Percentiles rank a stretch among this genome's conserved stretches.
These are phyloP conservation scores for Grosmannia serpens DNA, from an alignment of 2,329 filamentous ascomycete species.

Conservation along the genomic window DNA sequence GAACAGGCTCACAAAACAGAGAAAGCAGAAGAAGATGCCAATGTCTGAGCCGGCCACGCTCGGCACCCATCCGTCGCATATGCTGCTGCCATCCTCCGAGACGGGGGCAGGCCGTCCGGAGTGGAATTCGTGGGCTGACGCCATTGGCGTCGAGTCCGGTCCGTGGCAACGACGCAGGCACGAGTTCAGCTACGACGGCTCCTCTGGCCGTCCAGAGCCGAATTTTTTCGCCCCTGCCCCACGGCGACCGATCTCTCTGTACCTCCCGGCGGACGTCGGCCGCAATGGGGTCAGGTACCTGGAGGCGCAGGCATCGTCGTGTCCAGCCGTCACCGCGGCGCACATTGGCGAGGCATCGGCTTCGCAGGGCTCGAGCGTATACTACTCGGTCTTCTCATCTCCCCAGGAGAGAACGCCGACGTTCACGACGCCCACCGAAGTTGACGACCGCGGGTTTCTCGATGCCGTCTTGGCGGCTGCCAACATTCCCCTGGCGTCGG, in stretches of 20 bases:
- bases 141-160: neutral
- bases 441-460: neutral
- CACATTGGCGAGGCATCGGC: neutral
- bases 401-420: neutral
- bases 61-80: neutral
- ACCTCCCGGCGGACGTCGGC: neutral
- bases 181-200: neutral
- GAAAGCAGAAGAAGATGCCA: neutral
- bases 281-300: neutral
- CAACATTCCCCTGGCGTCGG: neutral
- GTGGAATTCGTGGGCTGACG: neutral
- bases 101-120: neutral
- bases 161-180: neutral
- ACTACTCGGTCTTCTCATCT: constrained; percentile 3
- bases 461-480: neutral
- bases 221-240: constrained; percentile 5
- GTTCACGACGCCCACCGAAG: neutral
- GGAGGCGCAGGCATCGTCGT: neutral
- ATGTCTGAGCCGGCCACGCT: neutral
- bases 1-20: neutral
- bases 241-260: constrained; percentile 1
- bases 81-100: neutral
- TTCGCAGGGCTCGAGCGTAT: constrained; percentile 2
- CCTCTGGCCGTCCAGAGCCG: neutral
- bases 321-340: neutral